Conservation (phyloP, 2,329 filamentous ascomycete species). For the Rhynchosporium secalis region DNA sequence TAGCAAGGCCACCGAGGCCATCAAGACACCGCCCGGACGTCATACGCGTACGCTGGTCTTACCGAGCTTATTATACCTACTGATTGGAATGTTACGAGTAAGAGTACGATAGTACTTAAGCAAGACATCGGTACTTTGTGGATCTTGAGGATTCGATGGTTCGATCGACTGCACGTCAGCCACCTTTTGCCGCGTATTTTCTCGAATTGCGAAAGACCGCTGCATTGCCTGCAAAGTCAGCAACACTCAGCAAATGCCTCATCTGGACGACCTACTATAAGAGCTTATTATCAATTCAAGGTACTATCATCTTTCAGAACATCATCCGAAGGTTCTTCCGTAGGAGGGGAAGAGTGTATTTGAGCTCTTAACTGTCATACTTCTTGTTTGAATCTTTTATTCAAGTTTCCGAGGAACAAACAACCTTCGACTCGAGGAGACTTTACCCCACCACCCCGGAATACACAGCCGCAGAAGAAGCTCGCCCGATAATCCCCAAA, state of each 20-base stretch:
- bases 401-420: not conserved
- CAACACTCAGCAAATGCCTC: not conserved
- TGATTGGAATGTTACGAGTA: not conserved
- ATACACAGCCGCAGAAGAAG: not conserved
- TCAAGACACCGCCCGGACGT: not conserved
- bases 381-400: too few species aligned
- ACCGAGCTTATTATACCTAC: not conserved
- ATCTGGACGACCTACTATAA: too few species aligned
- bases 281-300: too few species aligned
- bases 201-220: not conserved
- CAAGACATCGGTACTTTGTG: not conserved
- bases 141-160: not conserved
- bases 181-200: slow-evolving; percentile 6
- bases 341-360: not conserved
- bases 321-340: too few species aligned
- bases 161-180: slow-evolving; percentile 1
- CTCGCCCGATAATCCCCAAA: not conserved
- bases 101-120: not conserved
- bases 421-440: not conserved
- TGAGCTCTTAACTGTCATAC: not conserved
- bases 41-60: slow-evolving; percentile 7
- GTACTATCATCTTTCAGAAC: too few species aligned
- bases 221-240: not conserved
- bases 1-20: slow-evolving; percentile 3
- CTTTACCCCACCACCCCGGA: slow-evolving; percentile 6